phyloP scores from a whole-genome alignment of 768 basidiomycete species.

The Lentinula lateritia region DNA sequence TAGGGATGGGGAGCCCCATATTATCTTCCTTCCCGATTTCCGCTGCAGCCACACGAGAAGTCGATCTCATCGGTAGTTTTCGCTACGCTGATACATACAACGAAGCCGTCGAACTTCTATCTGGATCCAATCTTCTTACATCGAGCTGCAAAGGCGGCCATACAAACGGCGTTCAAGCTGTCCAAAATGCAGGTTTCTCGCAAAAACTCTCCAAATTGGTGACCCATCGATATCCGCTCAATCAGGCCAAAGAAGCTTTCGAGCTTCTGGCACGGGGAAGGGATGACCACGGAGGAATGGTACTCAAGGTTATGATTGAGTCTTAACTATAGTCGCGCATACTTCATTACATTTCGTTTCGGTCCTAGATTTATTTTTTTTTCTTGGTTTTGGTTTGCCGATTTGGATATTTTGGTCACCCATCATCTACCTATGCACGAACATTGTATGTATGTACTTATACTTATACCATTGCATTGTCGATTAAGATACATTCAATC shows the following conservation, averaged over 20 bases:
- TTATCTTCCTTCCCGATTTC: constrained; percentile 73
- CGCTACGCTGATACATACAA: constrained; percentile 89
- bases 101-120: constrained; percentile 72
- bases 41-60: constrained; percentile 78
- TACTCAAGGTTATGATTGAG: constrained; percentile 86
- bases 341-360: background rate
- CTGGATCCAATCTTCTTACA: constrained; percentile 9
- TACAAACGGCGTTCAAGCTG: background rate
- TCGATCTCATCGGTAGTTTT: constrained; percentile 91
- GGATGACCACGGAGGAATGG: constrained; percentile 76
- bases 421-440: no score
- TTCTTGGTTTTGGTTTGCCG: background rate
- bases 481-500: no score
- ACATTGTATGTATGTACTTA: no score
- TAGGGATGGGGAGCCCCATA: constrained; percentile 92
- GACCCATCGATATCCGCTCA: constrained; percentile 69
- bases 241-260: constrained; percentile 69
- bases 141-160: background rate
- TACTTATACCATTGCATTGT: no score
- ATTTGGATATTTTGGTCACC: background rate
- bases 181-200: background rate
- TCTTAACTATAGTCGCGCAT: constrained; percentile 17
- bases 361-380: background rate
- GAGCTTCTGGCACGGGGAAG: constrained; percentile 72
- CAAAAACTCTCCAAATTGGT: constrained; percentile 47